phyloP scores from a whole-genome alignment of 768 basidiomycete species.

The Boletus huronensis region DNA sequence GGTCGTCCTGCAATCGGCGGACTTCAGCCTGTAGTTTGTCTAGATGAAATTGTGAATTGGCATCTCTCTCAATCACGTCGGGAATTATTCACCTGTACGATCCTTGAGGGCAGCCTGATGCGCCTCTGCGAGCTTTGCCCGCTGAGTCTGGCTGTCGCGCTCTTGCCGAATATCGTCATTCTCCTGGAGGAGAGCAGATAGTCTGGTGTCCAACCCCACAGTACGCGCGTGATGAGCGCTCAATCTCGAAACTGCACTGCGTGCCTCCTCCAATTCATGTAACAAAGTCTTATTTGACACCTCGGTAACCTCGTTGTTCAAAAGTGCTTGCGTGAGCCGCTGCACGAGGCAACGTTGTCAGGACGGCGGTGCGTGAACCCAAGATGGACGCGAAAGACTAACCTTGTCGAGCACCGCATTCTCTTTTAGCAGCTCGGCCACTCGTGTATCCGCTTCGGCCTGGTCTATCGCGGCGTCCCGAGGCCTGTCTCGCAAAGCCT shows the following conservation, averaged over 20 bases:
- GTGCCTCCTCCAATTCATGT: constrained; percentile 72
- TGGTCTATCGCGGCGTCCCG: constrained; percentile 12
- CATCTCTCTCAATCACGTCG: not conserved
- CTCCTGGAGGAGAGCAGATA: constrained; percentile 66
- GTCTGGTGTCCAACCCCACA: constrained; percentile 63
- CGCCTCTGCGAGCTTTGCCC: constrained; percentile 65
- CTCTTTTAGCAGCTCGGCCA: constrained; percentile 46
- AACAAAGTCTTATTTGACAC: constrained; percentile 70
- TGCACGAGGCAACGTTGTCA: constrained; percentile 32
- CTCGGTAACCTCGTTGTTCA: constrained; percentile 81
- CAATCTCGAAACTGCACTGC: constrained; percentile 60
- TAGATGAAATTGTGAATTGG: constrained; percentile 26
- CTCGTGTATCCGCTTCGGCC: constrained; percentile 31
- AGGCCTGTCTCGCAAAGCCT: constrained; percentile 10
- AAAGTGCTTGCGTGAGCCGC: constrained; percentile 74
- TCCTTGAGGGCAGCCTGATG: constrained; percentile 63
- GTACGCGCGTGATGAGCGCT: constrained; percentile 67
- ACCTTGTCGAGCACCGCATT: constrained; percentile 54
- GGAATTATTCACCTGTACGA: constrained; percentile 49
- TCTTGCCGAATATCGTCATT: constrained; percentile 85
- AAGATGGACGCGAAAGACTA: not conserved
- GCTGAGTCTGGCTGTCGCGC: constrained; percentile 63
- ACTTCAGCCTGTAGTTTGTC: constrained; percentile 72
- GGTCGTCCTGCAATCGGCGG: constrained; percentile 54
- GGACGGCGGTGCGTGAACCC: not conserved